Percentiles rank a stretch among this genome's conserved stretches.
Conservation (phyloP, 257 asterid genomes). For the Capsicum chinense region DNA sequence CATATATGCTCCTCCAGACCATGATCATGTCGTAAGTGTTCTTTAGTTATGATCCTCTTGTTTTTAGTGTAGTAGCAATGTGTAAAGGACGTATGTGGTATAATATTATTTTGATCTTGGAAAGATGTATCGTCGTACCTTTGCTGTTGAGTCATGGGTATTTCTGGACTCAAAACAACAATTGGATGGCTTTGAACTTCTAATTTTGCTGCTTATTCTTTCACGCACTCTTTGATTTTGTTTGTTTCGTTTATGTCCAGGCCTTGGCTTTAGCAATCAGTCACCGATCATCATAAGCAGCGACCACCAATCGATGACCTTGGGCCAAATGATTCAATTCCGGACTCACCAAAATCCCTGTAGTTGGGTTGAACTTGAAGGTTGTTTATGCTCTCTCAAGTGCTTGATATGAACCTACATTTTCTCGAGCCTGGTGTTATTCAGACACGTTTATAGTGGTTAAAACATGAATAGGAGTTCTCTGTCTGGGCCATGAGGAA, state of each 20-base stretch:
- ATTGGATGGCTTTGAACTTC: neutral
- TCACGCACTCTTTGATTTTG: neutral
- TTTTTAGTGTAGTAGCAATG: neutral
- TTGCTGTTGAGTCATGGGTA: neutral
- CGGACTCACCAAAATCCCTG: conserved; percentile 43
- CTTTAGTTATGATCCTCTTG: neutral
- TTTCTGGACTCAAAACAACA: neutral
- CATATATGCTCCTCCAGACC: conserved; percentile 82
- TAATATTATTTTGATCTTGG: neutral
- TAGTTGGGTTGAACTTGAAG: conserved; percentile 27
- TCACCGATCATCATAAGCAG: conserved; percentile 38
- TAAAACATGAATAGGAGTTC: neutral
- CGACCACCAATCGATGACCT: conserved; percentile 40
- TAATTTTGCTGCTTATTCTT: neutral
- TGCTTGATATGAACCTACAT: neutral
- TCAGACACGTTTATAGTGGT: neutral
- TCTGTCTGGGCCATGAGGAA: neutral
- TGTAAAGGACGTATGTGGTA: neutral
- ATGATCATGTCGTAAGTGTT: conserved; percentile 76
- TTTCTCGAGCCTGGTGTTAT: neutral
- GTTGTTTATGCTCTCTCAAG: neutral
- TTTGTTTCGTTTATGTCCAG: conserved; percentile 28
- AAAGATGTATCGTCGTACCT: neutral
- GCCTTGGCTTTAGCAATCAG: conserved; percentile 36
- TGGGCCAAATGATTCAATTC: conserved; percentile 52